Evolutionary conservation across 2,329 filamentous ascomycete genomes (phyloP).

Genomic region (Nigrospora oryzae): DNA sequence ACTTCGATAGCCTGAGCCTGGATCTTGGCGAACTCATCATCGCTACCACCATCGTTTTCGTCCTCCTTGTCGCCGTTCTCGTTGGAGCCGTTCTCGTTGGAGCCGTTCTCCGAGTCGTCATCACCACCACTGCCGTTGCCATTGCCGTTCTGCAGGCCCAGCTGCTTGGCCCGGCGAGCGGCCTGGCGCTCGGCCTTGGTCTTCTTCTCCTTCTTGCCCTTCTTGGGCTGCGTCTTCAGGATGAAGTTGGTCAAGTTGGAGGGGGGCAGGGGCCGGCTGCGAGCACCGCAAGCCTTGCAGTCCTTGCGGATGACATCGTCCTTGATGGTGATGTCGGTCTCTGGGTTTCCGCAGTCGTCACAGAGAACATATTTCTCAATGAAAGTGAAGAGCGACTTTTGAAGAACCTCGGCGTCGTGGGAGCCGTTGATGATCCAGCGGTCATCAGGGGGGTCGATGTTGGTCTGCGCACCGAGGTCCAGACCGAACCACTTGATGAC

Average conservation of each 20-base stretch:
- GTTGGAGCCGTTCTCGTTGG: conserved; percentile 41
- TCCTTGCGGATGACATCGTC: conserved; percentile 86
- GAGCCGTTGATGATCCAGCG: conserved; percentile 99
- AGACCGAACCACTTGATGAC: conserved; percentile 99
- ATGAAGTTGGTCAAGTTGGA: conserved; percentile 97
- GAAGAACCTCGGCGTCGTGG: conserved; percentile 88
- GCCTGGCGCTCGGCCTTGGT: conserved; percentile 87
- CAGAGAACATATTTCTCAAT: conserved; percentile 98
- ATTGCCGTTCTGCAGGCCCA: conserved; percentile 48
- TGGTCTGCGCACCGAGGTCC: conserved; percentile 96
- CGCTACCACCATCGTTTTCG: conserved; percentile 62
- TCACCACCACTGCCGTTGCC: conserved; percentile 57
- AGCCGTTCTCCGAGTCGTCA: conserved; percentile 55
- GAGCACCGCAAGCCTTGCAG: conserved; percentile 97
- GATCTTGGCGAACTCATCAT: conserved; percentile 85
- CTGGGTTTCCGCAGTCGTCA: conserved; percentile 99
- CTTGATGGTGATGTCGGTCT: conserved; percentile 94
- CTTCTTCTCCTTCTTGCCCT: conserved; percentile 90
- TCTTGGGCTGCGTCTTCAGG: conserved; percentile 85
- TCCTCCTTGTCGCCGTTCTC: conserved; percentile 39
- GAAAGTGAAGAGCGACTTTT: conserved; percentile 97
- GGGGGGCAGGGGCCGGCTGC: conserved; percentile 81
- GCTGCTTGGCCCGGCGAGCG: conserved; percentile 81
- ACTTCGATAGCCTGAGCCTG: conserved; percentile 39
- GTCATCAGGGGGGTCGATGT: conserved; percentile 92